Conservation (phyloP, 352 stramenopile species). For the Phytopythium oedochilum region DNA sequence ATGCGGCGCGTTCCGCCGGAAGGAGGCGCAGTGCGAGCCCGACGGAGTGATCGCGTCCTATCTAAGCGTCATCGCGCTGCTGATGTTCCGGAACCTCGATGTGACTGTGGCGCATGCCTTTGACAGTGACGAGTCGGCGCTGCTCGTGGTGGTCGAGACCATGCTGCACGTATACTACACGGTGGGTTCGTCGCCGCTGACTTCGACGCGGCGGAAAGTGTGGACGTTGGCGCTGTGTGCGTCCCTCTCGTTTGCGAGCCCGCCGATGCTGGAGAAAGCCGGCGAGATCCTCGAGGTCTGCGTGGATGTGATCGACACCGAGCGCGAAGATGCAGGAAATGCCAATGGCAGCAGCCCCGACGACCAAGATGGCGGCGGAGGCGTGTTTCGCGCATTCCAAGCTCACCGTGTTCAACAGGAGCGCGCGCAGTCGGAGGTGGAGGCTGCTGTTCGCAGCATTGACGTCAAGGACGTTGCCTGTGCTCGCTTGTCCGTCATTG, state of each 20-base stretch:
- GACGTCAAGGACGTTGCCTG: slow-evolving; percentile 45
- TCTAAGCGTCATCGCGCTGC: slow-evolving; percentile 45
- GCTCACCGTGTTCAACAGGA: slow-evolving; percentile 29
- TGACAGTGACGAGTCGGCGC: slow-evolving; percentile 19
- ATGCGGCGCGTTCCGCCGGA: slow-evolving; percentile 39
- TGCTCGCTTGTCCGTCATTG: slow-evolving; percentile 33
- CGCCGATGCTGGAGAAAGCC: slow-evolving; percentile 44
- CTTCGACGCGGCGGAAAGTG: slow-evolving; percentile 50
- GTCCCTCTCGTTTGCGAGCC: slow-evolving; percentile 29
- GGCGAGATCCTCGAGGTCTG: slow-evolving; percentile 66
- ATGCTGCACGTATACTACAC: slow-evolving; percentile 77
- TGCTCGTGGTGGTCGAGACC: slow-evolving; percentile 44
- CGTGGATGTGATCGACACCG: slow-evolving; percentile 66
- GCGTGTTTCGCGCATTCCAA: slow-evolving; percentile 49
- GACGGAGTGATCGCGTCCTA: slow-evolving; percentile 64
- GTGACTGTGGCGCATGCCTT: slow-evolving; percentile 44
- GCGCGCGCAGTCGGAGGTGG: slow-evolving; percentile 15
- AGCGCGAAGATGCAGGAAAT: slow-evolving; percentile 30
- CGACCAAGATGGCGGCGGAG: slow-evolving; percentile 8
- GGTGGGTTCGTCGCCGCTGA: slow-evolving; percentile 53
- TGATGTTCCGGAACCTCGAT: slow-evolving; percentile 44
- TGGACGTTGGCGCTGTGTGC: slow-evolving; percentile 60
- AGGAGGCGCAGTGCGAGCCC: slow-evolving; percentile 30
- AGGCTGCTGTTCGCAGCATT: slow-evolving; percentile 26
- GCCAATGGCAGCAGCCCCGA: slow-evolving; percentile 8